Evolutionary conservation across 1,284 basidiomycete genomes (phyloP).

Genomic region (Ustilago sp.): DNA sequence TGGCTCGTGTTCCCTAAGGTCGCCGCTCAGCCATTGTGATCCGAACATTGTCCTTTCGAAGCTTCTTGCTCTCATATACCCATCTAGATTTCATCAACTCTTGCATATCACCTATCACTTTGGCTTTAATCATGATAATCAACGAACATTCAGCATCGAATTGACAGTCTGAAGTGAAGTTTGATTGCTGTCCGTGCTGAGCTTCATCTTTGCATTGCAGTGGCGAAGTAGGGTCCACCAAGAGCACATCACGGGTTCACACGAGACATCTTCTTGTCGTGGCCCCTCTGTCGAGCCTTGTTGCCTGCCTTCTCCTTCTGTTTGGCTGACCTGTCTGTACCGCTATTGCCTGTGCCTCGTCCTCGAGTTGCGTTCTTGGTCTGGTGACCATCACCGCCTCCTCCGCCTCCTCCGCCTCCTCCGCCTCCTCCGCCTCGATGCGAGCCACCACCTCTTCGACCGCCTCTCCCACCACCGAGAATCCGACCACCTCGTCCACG

Average conservation of each 20-base stretch:
- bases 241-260: constrained; percentile 11
- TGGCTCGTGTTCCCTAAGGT: constrained; percentile 51
- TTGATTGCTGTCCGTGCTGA: background rate
- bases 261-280: constrained; percentile 53
- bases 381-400: constrained; percentile 17
- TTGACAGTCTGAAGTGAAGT: background rate
- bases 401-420: constrained; percentile 15
- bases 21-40: constrained; percentile 17
- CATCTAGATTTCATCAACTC: constrained; percentile 1
- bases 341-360: constrained; percentile 44
- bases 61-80: constrained; percentile 13
- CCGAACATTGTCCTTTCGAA: background rate
- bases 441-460: constrained; percentile 26
- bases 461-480: constrained; percentile 38
- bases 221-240: background rate
- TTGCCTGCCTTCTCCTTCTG: constrained; percentile 56
- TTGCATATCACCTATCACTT: background rate
- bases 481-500: constrained; percentile 50
- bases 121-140: background rate
- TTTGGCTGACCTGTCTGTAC: constrained; percentile 37
- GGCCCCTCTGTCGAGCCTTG: constrained; percentile 39
- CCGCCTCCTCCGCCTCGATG: constrained; percentile 17
- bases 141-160: constrained; percentile 1
- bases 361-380: constrained; percentile 32
- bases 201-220: background rate